phyloP scores from a whole-genome alignment of 2,329 filamentous ascomycete genomes.

The Colletotrichum costaricense region DNA sequence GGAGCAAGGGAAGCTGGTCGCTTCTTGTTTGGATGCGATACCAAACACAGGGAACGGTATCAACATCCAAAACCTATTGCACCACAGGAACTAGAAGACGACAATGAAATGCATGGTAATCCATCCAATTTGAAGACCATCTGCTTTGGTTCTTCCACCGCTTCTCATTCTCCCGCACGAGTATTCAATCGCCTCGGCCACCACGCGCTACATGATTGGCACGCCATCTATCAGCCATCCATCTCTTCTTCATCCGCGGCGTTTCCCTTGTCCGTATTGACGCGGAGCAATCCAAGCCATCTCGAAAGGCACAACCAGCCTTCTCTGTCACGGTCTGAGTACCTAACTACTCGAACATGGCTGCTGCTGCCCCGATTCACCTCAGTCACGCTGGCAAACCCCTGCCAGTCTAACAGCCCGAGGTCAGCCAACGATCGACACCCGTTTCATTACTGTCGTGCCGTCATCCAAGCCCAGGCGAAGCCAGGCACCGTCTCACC shows the following conservation, averaged over 20 bases:
- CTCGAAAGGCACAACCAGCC: neutral
- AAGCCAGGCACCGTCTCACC: neutral
- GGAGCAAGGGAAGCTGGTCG: neutral
- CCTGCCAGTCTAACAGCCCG: neutral
- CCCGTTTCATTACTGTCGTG: slow-evolving; percentile 18
- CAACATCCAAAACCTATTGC: neutral
- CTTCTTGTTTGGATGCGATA: neutral
- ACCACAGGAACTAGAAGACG: no score
- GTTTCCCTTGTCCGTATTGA: slow-evolving; percentile 17
- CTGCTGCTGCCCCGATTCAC: neutral
- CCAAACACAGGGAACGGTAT: neutral
- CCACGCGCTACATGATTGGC: neutral
- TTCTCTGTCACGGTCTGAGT: neutral
- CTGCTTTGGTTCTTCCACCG: neutral
- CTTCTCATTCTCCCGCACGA: neutral
- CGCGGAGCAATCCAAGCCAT: slow-evolving; percentile 8
- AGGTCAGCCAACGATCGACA: slow-evolving; percentile 7
- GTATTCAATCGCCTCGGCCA: neutral
- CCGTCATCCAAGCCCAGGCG: slow-evolving; percentile 2
- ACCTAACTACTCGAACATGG: neutral
- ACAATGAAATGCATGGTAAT: neutral
- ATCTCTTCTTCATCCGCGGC: slow-evolving; percentile 20
- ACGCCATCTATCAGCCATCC: neutral
- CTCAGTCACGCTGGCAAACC: neutral
- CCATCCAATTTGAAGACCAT: no score